A percentile compares a stretch with the other conserved stretches of the same genome.
phyloP scores from a whole-genome alignment of 805 yeast species.

The Saccharomyces kudriavzevii region DNA sequence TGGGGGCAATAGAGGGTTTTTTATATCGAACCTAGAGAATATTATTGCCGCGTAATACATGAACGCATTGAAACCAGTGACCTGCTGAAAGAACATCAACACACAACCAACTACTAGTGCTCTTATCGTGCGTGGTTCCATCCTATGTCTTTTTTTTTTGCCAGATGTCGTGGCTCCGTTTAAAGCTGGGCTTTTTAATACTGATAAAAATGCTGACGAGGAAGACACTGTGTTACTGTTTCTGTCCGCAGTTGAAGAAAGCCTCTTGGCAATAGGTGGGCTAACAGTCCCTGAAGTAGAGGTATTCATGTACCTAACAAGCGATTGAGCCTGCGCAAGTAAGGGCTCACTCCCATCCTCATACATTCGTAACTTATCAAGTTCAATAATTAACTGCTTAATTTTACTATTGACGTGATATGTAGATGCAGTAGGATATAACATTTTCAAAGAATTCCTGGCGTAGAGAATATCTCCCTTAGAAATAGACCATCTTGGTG shows the following conservation, averaged over 20 bases:
- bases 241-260: neutral
- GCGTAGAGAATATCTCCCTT: conserved; percentile 30
- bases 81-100: conserved; percentile 49
- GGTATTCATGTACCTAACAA: neutral
- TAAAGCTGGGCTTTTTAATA: neutral
- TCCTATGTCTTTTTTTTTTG: conserved; percentile 10
- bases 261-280: conserved; percentile 1
- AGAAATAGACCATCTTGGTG: conserved; percentile 39
- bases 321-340: neutral
- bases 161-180: neutral
- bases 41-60: conserved; percentile 56
- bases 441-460: conserved; percentile 36
- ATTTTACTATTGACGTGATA: conserved; percentile 41
- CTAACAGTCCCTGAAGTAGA: conserved; percentile 1
- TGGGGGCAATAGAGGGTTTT: conserved; percentile 49
- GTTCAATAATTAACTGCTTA: conserved; percentile 40
- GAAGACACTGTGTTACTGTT: neutral
- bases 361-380: conserved; percentile 27
- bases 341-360: conserved; percentile 19
- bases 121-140: conserved; percentile 31
- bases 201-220: neutral
- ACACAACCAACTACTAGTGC: conserved; percentile 43
- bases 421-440: conserved; percentile 37
- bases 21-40: conserved; percentile 43
- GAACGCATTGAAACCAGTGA: conserved; percentile 55